These are phyloP conservation scores for Salvia rosmarinus DNA, from an alignment of 257 asterid genomes.

Conservation along the genomic window DNA sequence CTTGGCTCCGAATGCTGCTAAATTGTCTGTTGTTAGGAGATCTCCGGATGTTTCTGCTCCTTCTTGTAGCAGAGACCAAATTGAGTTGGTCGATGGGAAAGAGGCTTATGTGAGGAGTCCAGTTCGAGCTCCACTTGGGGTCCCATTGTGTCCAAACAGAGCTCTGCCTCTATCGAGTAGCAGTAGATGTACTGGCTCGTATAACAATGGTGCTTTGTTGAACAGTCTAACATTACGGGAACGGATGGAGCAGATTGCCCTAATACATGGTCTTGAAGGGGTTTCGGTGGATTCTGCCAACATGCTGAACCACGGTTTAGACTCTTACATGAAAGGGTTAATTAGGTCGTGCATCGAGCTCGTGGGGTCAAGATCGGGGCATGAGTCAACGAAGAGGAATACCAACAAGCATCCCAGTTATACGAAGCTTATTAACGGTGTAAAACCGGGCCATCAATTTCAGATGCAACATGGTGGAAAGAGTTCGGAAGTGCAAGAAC, in stretches of 20 bases:
- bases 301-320: constrained; percentile 74
- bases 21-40: constrained; percentile 42
- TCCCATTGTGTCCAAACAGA: constrained; percentile 62
- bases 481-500: constrained; percentile 54
- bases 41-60: constrained; percentile 52
- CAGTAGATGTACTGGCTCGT: constrained; percentile 50
- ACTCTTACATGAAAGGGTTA: constrained; percentile 74
- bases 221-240: constrained; percentile 69
- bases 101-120: constrained; percentile 60
- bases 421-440: constrained; percentile 70
- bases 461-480: constrained; percentile 56
- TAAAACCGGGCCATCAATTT: constrained; percentile 61
- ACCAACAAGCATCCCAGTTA: constrained; percentile 44
- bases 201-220: constrained; percentile 56
- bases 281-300: constrained; percentile 79
- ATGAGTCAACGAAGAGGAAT: constrained; percentile 43
- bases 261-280: constrained; percentile 80
- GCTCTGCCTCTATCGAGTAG: constrained; percentile 54
- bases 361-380: constrained; percentile 66
- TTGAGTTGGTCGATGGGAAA: constrained; percentile 45
- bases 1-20: constrained; percentile 26
- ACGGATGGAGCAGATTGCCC: constrained; percentile 81
- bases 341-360: constrained; percentile 72
- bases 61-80: constrained; percentile 47
- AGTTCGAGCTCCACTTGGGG: constrained; percentile 84